Percentiles rank a stretch among this genome's conserved stretches.
phyloP scores from a whole-genome alignment of 768 basidiomycete species.

The Pholiota conissans region DNA sequence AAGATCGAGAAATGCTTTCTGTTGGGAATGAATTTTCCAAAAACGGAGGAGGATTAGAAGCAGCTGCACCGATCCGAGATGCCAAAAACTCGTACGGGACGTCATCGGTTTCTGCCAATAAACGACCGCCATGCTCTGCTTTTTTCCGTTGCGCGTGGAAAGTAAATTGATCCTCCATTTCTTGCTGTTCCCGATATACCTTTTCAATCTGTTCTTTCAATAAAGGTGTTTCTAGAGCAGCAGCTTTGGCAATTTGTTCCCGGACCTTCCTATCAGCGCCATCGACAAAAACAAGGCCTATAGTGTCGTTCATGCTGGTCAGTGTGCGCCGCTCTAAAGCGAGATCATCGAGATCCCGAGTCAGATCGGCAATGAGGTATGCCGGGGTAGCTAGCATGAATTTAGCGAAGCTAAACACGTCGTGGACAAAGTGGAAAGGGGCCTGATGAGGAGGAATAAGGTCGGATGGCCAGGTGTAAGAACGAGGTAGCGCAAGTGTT shows the following conservation, averaged over 20 bases:
- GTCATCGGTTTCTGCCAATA: constrained; percentile 27
- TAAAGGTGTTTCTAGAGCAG: constrained; percentile 68
- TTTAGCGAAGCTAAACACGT: constrained; percentile 83
- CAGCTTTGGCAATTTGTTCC: constrained; percentile 79
- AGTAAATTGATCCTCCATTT: constrained; percentile 47
- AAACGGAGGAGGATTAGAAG: constrained; percentile 11
- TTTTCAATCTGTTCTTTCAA: constrained; percentile 67
- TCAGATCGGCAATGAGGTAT: constrained; percentile 76
- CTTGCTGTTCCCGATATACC: constrained; percentile 54
- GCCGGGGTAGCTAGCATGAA: constrained; percentile 96
- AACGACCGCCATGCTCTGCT: constrained; percentile 23
- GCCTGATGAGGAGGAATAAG: constrained; percentile 88
- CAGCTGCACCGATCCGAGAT: constrained; percentile 29
- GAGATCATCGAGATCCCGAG: constrained; percentile 71
- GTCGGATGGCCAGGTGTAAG: constrained; percentile 92
- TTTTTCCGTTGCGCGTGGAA: constrained; percentile 29
- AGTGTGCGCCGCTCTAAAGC: constrained; percentile 67
- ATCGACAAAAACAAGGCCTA: constrained; percentile 79
- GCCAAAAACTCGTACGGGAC: constrained; percentile 62
- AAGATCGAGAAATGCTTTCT: constrained; percentile 10
- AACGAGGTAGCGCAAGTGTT: constrained; percentile 91
- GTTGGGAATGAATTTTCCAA: constrained; percentile 13
- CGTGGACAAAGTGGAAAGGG: constrained; percentile 95
- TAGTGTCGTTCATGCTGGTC: constrained; percentile 66
- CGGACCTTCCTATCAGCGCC: constrained; percentile 74